Conservation (phyloP, 768 basidiomycete genomes). For the Fomitopsis pulvina region DNA sequence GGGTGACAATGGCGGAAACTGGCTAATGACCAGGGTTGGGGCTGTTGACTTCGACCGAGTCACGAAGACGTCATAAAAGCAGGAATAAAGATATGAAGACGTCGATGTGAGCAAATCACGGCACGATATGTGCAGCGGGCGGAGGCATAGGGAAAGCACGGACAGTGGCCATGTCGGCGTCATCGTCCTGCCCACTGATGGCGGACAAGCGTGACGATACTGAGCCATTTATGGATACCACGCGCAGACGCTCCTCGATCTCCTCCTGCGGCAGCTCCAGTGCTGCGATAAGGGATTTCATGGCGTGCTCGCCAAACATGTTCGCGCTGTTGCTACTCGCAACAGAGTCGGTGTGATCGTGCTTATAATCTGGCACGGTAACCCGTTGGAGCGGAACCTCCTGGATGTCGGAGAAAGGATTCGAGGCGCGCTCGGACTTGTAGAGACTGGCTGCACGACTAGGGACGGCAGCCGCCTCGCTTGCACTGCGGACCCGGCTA, state of each 20-base stretch:
- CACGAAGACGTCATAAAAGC: not conserved
- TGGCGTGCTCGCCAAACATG: conserved; percentile 37
- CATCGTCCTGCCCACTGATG: conserved; percentile 9
- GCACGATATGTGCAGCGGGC: not conserved
- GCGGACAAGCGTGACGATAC: conserved; percentile 24
- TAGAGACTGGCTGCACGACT: not conserved
- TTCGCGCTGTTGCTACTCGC: conserved; percentile 29
- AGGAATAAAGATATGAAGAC: not conserved
- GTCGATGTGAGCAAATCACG: not conserved
- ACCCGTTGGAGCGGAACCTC: conserved; percentile 14
- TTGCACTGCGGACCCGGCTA: conserved; percentile 11
- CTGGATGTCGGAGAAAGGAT: conserved; percentile 39
- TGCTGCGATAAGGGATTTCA: conserved; percentile 64
- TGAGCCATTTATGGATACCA: conserved; percentile 51
- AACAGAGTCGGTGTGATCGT: conserved; percentile 24
- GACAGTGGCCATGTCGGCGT: conserved; percentile 15
- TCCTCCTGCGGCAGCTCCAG: conserved; percentile 44
- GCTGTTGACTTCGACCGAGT: too few species aligned
- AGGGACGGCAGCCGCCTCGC: conserved; percentile 6
- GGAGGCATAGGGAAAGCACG: conserved; percentile 17
- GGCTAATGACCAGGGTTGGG: not conserved
- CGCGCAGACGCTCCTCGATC: conserved; percentile 42
- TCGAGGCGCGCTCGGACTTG: conserved; percentile 13
- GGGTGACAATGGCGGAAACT: not conserved
- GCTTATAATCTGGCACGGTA: conserved; percentile 25